Base-by-base conservation (phyloP, 306 rosid species). In the Comarum palustre region DNA sequence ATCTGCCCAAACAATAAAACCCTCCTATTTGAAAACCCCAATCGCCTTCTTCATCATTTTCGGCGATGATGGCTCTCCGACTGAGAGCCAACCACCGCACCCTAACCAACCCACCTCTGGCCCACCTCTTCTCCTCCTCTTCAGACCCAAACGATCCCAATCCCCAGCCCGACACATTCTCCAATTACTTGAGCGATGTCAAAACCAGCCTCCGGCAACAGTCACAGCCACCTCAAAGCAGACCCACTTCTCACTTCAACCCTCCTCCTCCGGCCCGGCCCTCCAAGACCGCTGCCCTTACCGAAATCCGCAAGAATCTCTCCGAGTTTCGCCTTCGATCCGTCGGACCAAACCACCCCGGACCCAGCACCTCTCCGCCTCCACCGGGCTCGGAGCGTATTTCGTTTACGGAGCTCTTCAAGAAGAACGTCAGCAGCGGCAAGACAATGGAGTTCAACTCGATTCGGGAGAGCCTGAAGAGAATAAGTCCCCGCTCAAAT, bases 81-180 rank as follows among this genome's bases (percentile, higher is more conserved):
- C 79, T 86, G 32, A 59, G 82, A 68, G 25, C 83, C 51, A 77
- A 41, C 68, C 52, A 19, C 70, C 82, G 70, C 75, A 15, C 11
- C 71, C 68, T 72, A 31, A n/a, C 67, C 15, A 72, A 73, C 25
- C 81, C 86, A 41, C 66, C 85, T 74, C 66, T 77, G 2, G 4
- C 69, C 43, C 82, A 73, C 47, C 81, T 79, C 63, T 84, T 82
- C 87, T 90, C 87, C 25, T 79, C 91, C 39, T 32, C 68, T 4
- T 39, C 73, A 10, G 57, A 68, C 27, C 41, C 48, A 27, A 51
- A 69, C 13, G 77, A 68, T 46, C 73, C 79, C 16, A 77, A 72
- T 34, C 78, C 76, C 41, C 72, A 71, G 38, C 5, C 38, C 9
- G 39, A 78, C 15, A 15, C 82, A 25, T 43, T 80, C 10, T 59